Conservation (phyloP, 2,329 filamentous ascomycete species). For the Colletotrichum acutatum region DNA sequence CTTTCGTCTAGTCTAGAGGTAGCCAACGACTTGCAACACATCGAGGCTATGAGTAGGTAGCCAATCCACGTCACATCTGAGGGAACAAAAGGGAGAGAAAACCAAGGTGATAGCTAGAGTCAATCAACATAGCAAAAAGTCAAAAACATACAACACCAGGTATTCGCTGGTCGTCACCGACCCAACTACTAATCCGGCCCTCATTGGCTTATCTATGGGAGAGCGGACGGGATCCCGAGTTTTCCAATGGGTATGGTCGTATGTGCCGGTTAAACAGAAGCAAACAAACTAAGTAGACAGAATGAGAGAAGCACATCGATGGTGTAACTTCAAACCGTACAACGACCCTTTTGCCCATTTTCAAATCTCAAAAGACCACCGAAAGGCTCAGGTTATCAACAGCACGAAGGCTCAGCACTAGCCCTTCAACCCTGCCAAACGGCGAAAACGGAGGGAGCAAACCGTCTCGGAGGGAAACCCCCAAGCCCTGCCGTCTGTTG, state of each 20-base stretch:
- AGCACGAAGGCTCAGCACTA: neutral
- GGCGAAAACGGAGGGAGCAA: neutral
- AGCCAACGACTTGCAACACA: too few species aligned
- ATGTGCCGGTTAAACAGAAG: neutral
- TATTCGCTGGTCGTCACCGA: slow-evolving; percentile 15
- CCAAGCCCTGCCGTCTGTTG: neutral
- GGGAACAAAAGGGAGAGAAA: too few species aligned
- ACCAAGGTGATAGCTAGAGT: too few species aligned
- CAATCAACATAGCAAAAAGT: neutral
- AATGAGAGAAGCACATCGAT: too few species aligned
- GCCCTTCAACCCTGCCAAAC: neutral
- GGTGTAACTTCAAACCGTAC: too few species aligned
- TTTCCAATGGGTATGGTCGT: slow-evolving; percentile 19
- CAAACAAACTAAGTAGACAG: too few species aligned
- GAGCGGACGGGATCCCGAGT: slow-evolving; percentile 20
- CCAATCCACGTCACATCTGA: too few species aligned
- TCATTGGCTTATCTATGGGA: neutral
- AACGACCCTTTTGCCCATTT: neutral
- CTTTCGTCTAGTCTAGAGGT: too few species aligned
- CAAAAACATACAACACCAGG: slow-evolving; percentile 15
- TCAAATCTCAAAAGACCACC: neutral
- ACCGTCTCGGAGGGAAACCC: neutral
- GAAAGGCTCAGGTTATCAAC: neutral
- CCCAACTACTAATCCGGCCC: neutral
- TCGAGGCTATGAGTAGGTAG: too few species aligned